Evolutionary conservation across 805 yeast species (phyloP).

Genomic region (Nakazawaea pomicola): DNA sequence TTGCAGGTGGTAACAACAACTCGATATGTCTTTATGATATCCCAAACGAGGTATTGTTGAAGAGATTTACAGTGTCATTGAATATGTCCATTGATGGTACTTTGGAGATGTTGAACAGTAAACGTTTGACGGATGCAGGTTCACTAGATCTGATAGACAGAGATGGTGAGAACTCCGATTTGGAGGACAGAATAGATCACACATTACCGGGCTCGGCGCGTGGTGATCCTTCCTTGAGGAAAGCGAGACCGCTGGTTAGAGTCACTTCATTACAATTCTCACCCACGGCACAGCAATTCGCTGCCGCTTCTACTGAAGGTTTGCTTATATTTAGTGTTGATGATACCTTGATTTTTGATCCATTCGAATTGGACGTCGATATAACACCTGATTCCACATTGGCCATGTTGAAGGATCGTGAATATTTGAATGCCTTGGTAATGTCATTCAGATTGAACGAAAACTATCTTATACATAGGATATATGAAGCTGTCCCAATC

Average conservation of each 20-base stretch:
- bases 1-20: slow-evolving; percentile 93
- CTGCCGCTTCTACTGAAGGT: slow-evolving; percentile 96
- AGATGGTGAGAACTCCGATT: slow-evolving; percentile 80
- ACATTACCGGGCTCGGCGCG: slow-evolving; percentile 84
- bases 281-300: slow-evolving; percentile 86
- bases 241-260: slow-evolving; percentile 75
- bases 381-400: slow-evolving; percentile 77
- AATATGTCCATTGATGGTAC: slow-evolving; percentile 94
- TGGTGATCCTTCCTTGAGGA: slow-evolving; percentile 71
- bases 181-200: slow-evolving; percentile 73
- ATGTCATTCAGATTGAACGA: slow-evolving; percentile 96
- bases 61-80: slow-evolving; percentile 76
- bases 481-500: slow-evolving; percentile 70
- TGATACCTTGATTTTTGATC: slow-evolving; percentile 75
- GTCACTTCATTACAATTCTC: slow-evolving; percentile 77
- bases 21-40: slow-evolving; percentile 89
- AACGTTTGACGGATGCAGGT: slow-evolving; percentile 84
- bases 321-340: slow-evolving; percentile 77
- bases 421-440: slow-evolving; percentile 72
- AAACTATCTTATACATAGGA: slow-evolving; percentile 59
- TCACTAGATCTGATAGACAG: slow-evolving; percentile 76
- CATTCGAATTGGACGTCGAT: slow-evolving; percentile 90
- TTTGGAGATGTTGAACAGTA: slow-evolving; percentile 68
- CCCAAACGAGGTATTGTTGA: slow-evolving; percentile 78
- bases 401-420: slow-evolving; percentile 53